Evolutionary conservation across 495 filamentous ascomycete species (phyloP), one percentile per base, ranked within the genome.

Genomic region (Polyplosphaeria fusca): DNA sequence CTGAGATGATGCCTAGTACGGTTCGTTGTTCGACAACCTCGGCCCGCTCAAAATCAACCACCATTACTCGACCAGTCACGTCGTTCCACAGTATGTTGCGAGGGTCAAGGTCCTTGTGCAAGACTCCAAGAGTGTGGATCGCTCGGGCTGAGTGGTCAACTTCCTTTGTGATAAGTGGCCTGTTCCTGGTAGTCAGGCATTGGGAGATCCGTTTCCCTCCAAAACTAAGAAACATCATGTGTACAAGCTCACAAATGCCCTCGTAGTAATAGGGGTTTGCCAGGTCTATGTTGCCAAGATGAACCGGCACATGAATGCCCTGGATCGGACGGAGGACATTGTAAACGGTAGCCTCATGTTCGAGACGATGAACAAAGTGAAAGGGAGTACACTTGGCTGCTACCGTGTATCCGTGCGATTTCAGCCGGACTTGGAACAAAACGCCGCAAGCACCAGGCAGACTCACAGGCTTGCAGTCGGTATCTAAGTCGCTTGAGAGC

Each of bases 331-430:
- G 30, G 39, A 75, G 73, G 45, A 26, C 60, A 9, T 63, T 51
- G 44, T 76, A 76, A 11, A 75, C 50, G 14, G 52, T 44, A 53
- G 69, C 65, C 65, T 76, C 72, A 22, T 67, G 51, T 35, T 55
- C 39, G 5, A 66, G 58, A 45, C 50, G 44, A 25, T 49, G 26
- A 24, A 70, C 55, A 55, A 70, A 70, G 35, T 66, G 53, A 5
- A 60, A 35, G 12, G 55, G 56, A 23, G 61, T 65, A 49, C 71
- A 72, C 63, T 80, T 80, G 14, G 73, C 75, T 13, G 75, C 72
- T 49, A 79, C 62, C 26, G 73, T 77, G 49, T 80, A 79, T 43
- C 77, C 74, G 51, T 78, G 62, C 11, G 74, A 71, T 49, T 67
- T 69, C 25, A 77, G 61, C 23, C 71, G 71, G 45, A 77, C 61